Conservation (phyloP, 345 rosid genomes). For the Lepidium didymum region DNA sequence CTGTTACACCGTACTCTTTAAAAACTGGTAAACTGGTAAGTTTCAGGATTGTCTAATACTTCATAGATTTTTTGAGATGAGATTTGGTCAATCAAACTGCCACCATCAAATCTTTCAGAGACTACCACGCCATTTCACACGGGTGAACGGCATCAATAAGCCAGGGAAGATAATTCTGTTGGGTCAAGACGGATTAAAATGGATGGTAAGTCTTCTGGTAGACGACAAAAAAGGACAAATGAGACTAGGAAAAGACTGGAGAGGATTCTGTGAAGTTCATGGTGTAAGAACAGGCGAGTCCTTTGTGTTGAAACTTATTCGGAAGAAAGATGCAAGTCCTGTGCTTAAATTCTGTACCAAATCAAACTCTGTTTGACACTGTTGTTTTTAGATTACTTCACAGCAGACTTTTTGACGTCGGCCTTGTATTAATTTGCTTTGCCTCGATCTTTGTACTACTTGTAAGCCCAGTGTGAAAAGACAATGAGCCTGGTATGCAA, state of each 20-base stretch:
- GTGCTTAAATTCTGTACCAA: conserved; percentile 8
- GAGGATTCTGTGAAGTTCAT: conserved; percentile 10
- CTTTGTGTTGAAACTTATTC: conserved; percentile 13
- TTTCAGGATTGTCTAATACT: not conserved
- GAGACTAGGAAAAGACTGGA: conserved; percentile 21
- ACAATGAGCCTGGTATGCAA: not conserved
- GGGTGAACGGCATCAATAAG: conserved; percentile 7
- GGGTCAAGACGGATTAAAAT: not conserved
- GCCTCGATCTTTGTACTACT: not conserved
- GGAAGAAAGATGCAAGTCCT: not conserved
- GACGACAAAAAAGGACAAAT: not conserved
- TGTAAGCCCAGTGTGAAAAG: not conserved
- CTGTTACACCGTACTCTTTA: not conserved
- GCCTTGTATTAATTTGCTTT: not conserved
- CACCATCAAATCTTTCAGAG: not conserved
- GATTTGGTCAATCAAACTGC: not conserved
- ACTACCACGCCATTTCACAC: conserved; percentile 4
- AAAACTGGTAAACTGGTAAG: not conserved
- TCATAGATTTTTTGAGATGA: not conserved
- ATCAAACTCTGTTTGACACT: not conserved
- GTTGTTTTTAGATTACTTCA: not conserved
- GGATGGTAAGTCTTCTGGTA: not conserved
- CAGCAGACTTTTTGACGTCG: not conserved
- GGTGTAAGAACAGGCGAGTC: conserved; percentile 10
- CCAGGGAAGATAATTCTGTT: not conserved